These are phyloP conservation scores for Xerocomus spinulosus DNA, from an alignment of 768 basidiomycete genomes.

Conservation along the genomic window DNA sequence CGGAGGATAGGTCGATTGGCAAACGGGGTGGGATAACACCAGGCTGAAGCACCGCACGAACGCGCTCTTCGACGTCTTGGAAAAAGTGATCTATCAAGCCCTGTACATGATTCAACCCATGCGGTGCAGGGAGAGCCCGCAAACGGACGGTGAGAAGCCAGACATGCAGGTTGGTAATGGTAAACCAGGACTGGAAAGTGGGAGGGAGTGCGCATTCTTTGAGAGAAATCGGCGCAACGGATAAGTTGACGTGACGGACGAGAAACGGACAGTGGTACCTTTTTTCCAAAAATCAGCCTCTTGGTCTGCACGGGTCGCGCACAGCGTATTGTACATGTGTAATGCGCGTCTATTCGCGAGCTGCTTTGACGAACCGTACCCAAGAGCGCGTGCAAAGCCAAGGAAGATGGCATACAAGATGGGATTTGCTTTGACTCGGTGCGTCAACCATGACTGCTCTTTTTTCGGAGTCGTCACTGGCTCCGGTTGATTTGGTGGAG, in stretches of 20 bases:
- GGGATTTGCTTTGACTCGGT: constrained; percentile 48
- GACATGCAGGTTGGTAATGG: constrained; percentile 85
- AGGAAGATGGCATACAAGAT: constrained; percentile 43
- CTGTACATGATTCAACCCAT: constrained; percentile 69
- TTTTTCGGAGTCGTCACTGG: constrained; percentile 7
- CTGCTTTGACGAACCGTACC: constrained; percentile 60
- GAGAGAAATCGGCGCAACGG: background rate
- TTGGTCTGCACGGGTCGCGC: constrained; percentile 53
- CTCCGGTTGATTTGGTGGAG: constrained; percentile 4
- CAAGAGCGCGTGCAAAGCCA: constrained; percentile 45
- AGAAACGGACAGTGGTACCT: constrained; percentile 38
- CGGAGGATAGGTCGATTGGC: constrained; percentile 8
- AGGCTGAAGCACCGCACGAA: constrained; percentile 75
- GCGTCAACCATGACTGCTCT: constrained; percentile 52
- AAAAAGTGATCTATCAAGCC: constrained; percentile 93
- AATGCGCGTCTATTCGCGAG: constrained; percentile 57
- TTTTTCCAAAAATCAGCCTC: constrained; percentile 61
- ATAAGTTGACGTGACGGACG: background rate
- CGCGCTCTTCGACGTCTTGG: constrained; percentile 86
- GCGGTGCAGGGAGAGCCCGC: constrained; percentile 68
- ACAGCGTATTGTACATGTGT: constrained; percentile 52
- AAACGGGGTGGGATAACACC: constrained; percentile 29
- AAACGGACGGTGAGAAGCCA: constrained; percentile 88
- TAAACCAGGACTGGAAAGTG: constrained; percentile 97
- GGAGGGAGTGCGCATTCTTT: constrained; percentile 80